These are phyloP conservation scores for Tetrapisispora phaffii DNA, from an alignment of 805 yeast species.

Conservation along the genomic window DNA sequence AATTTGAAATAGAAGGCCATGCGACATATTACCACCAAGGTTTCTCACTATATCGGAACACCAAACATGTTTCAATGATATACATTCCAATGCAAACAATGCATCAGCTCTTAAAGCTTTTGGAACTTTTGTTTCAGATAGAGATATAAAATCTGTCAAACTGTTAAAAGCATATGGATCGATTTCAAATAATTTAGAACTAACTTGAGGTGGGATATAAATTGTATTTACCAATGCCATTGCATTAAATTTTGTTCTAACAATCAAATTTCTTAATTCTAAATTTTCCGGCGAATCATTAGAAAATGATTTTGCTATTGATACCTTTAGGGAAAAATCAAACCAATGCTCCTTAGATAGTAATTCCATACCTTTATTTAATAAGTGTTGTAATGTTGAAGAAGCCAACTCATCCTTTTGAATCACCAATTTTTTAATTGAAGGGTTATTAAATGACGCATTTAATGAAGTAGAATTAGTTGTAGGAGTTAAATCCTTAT, in stretches of 20 bases:
- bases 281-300: slow-evolving; percentile 44
- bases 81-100: slow-evolving; percentile 55
- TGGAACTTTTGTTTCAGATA: slow-evolving; percentile 47
- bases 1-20: slow-evolving; percentile 70
- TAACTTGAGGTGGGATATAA: slow-evolving; percentile 46
- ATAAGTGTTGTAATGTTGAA: slow-evolving; percentile 49
- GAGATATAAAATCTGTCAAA: slow-evolving; percentile 61
- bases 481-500: slow-evolving; percentile 27
- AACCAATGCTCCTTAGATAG: slow-evolving; percentile 58
- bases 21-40: slow-evolving; percentile 77
- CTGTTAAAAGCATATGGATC: slow-evolving; percentile 64
- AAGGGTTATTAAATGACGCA: slow-evolving; percentile 7
- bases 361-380: slow-evolving; percentile 45
- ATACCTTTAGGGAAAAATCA: slow-evolving; percentile 50
- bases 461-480: background rate
- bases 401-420: slow-evolving; percentile 49
- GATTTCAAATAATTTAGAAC: slow-evolving; percentile 56
- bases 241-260: slow-evolving; percentile 56
- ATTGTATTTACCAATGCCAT: slow-evolving; percentile 54
- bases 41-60: slow-evolving; percentile 69
- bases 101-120: slow-evolving; percentile 48
- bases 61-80: slow-evolving; percentile 58
- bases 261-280: slow-evolving; percentile 46
- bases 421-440: slow-evolving; percentile 40
- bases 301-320: slow-evolving; percentile 65